Evolutionary conservation across 176 grass and related monocot species (phyloP), one percentile per base, ranked within the genome.

Genomic region (Carex parvula): DNA sequence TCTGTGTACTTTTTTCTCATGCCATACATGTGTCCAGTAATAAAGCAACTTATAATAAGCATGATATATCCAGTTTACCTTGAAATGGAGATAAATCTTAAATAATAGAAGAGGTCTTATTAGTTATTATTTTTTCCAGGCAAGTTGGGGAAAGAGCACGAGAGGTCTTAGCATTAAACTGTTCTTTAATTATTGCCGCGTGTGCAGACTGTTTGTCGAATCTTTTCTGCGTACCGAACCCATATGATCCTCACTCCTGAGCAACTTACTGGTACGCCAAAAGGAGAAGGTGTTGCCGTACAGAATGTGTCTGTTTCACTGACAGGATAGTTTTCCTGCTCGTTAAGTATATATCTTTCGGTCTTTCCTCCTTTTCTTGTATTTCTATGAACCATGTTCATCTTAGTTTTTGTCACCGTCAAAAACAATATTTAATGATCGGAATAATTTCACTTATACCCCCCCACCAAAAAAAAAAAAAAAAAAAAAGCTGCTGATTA

Each of bases 131-230:
- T 72, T 13, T 64, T 64, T 62, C 15, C 35, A 64, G 8, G 1
- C 60, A 39, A 62, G 30, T 26, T 81, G 57, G 33, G 46, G 0
- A 73, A 37, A 58, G 53, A 62, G 39, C 8, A 26, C 3, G n/a
- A 58, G 46, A 79, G 22, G 79, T 42, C n/a, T 61, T 63, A 61
- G 26, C 79, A 64, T 44, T 63, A 81, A 80, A 64, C 33, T 65
- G 60, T 63, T 81, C 79, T 65, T 65, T 64, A 81, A 81, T 81
- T 22, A 81, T 81, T 80, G 35, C 79, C 79, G 50, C 18, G 79
- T 81, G 32, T 60, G 61, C 60, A 30, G 52, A 60, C 32, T 61
- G 54, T 50, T 74, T 74, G 14, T 5, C 29, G 77, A 80, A 80
- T 80, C 77, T 80, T 39, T 80, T 80, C 16, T 60, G 15, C 18